phyloP scores from a whole-genome alignment of 2,329 filamentous ascomycete genomes.

The Ophiostoma populinum region DNA sequence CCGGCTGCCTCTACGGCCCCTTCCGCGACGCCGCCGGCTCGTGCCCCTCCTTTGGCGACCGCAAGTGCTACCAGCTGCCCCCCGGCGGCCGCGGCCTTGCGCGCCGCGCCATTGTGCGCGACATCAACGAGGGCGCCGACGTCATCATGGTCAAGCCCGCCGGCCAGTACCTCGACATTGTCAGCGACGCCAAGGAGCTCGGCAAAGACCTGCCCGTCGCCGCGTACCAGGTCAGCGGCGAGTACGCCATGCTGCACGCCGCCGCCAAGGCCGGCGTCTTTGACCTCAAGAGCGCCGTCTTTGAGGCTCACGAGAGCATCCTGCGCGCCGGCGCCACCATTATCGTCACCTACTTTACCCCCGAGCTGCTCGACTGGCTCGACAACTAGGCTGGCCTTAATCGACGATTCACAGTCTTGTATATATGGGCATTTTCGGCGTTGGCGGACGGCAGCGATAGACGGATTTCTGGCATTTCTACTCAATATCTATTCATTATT shows the following conservation, averaged over 20 bases:
- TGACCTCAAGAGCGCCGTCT: constrained; percentile 83
- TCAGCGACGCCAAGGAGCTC: constrained; percentile 89
- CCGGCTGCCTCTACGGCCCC: constrained; percentile 86
- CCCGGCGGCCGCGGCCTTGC: constrained; percentile 84
- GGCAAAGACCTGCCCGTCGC: constrained; percentile 83
- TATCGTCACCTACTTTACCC: constrained; percentile 85
- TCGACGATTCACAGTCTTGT: not conserved
- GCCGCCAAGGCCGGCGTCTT: constrained; percentile 93
- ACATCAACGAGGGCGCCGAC: constrained; percentile 86
- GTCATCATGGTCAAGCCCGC: constrained; percentile 99
- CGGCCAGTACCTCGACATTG: constrained; percentile 90
- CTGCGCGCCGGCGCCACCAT: constrained; percentile 85
- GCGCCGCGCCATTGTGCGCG: constrained; percentile 71
- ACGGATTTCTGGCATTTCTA: not conserved
- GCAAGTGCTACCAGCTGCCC: constrained; percentile 91
- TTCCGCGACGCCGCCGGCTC: constrained; percentile 95
- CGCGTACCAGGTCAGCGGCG: constrained; percentile 91
- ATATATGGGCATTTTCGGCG: not conserved
- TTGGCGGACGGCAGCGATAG: too few species aligned
- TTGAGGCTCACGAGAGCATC: constrained; percentile 88
- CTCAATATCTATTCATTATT: not conserved
- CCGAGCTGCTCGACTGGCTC: constrained; percentile 55
- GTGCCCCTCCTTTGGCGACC: constrained; percentile 77
- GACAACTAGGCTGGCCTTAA: constrained; percentile 7
- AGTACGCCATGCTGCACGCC: constrained; percentile 96